Conservation (phyloP, 2,329 filamentous ascomycete species). For the Niveomyces coronatus region DNA sequence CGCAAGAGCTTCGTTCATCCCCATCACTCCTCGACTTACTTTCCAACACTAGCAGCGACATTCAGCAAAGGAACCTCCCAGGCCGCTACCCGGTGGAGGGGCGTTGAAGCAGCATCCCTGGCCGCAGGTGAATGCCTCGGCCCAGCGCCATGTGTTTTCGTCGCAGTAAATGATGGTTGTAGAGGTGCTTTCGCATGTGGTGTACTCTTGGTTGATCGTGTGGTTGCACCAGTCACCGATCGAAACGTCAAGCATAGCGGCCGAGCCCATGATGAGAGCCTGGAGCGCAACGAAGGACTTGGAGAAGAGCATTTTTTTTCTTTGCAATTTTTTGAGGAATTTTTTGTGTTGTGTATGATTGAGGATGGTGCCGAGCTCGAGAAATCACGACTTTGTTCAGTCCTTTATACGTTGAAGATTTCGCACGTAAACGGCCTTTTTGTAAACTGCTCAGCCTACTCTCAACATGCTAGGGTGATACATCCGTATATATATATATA, state of each 20-base stretch:
- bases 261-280: neutral
- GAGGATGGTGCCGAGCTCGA: too few species aligned
- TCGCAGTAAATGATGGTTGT: neutral
- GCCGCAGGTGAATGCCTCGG: neutral
- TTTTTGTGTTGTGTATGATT: too few species aligned
- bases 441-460: too few species aligned
- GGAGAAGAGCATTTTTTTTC: neutral
- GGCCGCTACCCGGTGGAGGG: neutral
- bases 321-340: too few species aligned
- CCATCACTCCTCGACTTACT: too few species aligned
- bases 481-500: too few species aligned
- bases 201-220: neutral
- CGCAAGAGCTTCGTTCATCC: too few species aligned
- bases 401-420: too few species aligned
- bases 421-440: too few species aligned
- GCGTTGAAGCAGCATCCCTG: neutral
- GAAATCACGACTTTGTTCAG: too few species aligned
- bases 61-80: neutral
- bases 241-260: neutral
- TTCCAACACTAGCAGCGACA: neutral
- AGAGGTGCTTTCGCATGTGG: neutral
- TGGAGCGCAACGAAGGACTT: neutral
- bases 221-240: neutral
- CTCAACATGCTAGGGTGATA: too few species aligned
- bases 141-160: neutral